A percentile compares a stretch with the other conserved stretches of the same genome.
These are phyloP conservation scores for Hypoxylon sp. DNA, from an alignment of 2,329 filamentous ascomycete species.

Conservation along the genomic window DNA sequence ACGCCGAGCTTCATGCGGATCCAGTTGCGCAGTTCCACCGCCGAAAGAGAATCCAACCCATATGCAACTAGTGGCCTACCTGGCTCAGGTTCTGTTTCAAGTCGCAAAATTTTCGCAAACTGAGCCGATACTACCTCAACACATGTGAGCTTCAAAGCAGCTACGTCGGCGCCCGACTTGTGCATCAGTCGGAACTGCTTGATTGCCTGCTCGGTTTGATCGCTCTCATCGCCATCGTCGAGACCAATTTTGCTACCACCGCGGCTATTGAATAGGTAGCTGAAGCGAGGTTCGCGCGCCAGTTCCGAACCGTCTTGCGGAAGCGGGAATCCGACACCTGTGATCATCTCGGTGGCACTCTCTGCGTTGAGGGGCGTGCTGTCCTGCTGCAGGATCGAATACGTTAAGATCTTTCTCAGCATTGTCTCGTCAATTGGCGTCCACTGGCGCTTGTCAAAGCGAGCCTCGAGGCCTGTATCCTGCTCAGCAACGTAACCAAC, in stretches of 20 bases:
- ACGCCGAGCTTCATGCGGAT: constrained; percentile 47
- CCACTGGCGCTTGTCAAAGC: constrained; percentile 39
- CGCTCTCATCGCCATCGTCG: constrained; percentile 15
- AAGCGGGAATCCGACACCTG: constrained; percentile 49
- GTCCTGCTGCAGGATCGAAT: constrained; percentile 46
- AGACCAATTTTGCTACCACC: constrained; percentile 9
- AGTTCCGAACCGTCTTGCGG: constrained; percentile 47
- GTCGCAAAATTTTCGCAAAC: constrained; percentile 27
- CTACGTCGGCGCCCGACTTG: constrained; percentile 17
- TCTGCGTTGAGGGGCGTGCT: constrained; percentile 9
- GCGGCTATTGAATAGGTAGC: constrained; percentile 30
- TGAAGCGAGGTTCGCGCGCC: constrained; percentile 49
- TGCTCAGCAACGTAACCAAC: constrained; percentile 53
- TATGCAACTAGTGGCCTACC: constrained; percentile 49
- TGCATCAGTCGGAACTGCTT: constrained; percentile 13
- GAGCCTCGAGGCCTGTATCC: constrained; percentile 12
- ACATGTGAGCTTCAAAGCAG: constrained; percentile 13
- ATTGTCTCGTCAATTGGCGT: constrained; percentile 44
- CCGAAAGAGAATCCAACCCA: constrained; percentile 53
- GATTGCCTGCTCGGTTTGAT: constrained; percentile 14
- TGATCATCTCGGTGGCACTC: constrained; percentile 44
- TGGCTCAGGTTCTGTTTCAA: constrained; percentile 23
- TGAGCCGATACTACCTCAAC: constrained; percentile 14
- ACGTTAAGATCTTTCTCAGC: constrained; percentile 41
- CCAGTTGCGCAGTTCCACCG: constrained; percentile 53